phyloP scores from a whole-genome alignment of 371 early-diverging fungal species.

The Apophysomyces elegans region DNA sequence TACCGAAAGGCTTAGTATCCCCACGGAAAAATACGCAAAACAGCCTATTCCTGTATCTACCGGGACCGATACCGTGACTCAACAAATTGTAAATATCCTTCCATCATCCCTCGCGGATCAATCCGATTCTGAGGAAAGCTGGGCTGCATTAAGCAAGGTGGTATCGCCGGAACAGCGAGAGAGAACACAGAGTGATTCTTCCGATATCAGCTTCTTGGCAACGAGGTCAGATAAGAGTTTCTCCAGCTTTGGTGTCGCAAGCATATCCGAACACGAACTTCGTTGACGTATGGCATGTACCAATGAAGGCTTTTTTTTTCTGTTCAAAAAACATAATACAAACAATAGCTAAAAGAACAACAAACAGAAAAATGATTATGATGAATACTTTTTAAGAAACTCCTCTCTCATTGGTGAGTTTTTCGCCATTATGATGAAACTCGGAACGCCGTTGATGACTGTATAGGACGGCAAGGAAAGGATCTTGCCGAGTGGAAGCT shows the following conservation, averaged over 20 bases:
- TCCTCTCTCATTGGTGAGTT: slow-evolving; percentile 61
- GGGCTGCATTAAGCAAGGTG: slow-evolving; percentile 28
- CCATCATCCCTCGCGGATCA: slow-evolving; percentile 1
- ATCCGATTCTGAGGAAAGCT: slow-evolving; percentile 40
- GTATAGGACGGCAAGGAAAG: slow-evolving; percentile 64
- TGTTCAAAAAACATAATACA: slow-evolving; percentile 19
- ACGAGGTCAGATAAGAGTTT: not conserved
- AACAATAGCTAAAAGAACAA: too few species aligned
- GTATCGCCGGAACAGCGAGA: slow-evolving; percentile 9
- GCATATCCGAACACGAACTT: slow-evolving; percentile 19
- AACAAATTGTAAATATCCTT: not conserved
- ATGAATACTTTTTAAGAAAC: slow-evolving; percentile 60
- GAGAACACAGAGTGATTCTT: slow-evolving; percentile 13
- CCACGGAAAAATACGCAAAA: not conserved
- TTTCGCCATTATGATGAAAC: slow-evolving; percentile 72
- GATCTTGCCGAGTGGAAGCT: slow-evolving; percentile 52
- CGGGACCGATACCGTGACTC: slow-evolving; percentile 6
- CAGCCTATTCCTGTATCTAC: not conserved
- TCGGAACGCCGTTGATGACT: slow-evolving; percentile 71
- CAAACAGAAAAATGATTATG: too few species aligned
- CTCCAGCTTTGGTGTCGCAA: slow-evolving; percentile 8
- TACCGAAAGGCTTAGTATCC: not conserved
- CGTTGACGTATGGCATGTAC: slow-evolving; percentile 8
- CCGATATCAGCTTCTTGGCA: slow-evolving; percentile 14
- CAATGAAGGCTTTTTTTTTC: slow-evolving; percentile 24